phyloP scores from a whole-genome alignment of 495 filamentous ascomycete genomes.

The Lichina pygmaea region DNA sequence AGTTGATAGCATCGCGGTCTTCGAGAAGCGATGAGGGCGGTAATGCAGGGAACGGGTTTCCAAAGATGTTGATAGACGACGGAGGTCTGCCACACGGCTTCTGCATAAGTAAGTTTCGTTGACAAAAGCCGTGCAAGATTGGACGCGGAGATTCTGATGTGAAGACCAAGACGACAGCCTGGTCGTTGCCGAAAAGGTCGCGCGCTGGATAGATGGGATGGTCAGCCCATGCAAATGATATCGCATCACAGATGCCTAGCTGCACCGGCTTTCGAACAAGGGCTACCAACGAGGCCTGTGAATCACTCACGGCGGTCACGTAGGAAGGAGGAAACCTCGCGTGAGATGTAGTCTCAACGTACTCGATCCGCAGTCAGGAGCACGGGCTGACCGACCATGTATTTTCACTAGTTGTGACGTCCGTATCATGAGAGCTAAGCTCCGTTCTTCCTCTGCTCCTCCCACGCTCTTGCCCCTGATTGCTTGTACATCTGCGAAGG shows the following conservation, averaged over 20 bases:
- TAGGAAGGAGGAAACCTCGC: background rate
- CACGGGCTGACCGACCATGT: too few relatives aligned
- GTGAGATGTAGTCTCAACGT: background rate
- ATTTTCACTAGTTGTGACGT: too few relatives aligned
- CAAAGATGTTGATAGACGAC: slow-evolving; percentile 50
- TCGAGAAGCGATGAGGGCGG: slow-evolving; percentile 8
- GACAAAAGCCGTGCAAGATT: background rate
- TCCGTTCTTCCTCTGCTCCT: too few relatives aligned
- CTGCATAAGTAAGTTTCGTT: slow-evolving; percentile 34
- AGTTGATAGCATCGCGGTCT: slow-evolving; percentile 29
- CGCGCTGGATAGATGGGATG: slow-evolving; percentile 31
- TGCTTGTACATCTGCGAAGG: background rate
- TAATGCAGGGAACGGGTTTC: slow-evolving; percentile 7
- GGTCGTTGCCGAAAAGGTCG: slow-evolving; percentile 36
- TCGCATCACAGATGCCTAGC: background rate
- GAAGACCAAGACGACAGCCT: slow-evolving; percentile 25
- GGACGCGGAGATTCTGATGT: background rate
- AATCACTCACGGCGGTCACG: too few relatives aligned
- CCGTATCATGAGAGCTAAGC: too few relatives aligned
- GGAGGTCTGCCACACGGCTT: slow-evolving; percentile 55
- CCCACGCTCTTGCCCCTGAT: too few relatives aligned
- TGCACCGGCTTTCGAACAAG: background rate
- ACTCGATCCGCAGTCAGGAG: background rate
- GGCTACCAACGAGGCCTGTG: background rate
- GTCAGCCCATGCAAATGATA: background rate